A percentile compares a stretch with the other conserved stretches of the same genome.
Conservation (phyloP, 129 eudicot species). For the Chrysanthemum seticuspe region DNA sequence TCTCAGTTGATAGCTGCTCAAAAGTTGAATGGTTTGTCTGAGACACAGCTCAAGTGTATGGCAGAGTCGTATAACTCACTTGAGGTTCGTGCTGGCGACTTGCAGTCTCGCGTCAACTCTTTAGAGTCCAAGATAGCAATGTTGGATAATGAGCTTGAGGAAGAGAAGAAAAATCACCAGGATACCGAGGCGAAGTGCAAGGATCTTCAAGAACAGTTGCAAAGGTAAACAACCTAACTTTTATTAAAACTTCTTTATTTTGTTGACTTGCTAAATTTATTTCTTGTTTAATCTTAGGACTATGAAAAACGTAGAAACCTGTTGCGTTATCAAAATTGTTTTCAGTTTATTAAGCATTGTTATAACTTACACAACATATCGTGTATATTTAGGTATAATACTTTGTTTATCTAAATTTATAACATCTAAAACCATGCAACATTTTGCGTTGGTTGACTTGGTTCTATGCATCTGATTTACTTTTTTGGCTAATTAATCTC, state of each 20-base stretch:
- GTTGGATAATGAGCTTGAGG: constrained; percentile 68
- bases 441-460: background rate
- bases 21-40: constrained; percentile 76
- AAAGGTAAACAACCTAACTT: constrained; percentile 48
- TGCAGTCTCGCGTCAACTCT: constrained; percentile 59
- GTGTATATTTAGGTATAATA: too few relatives aligned
- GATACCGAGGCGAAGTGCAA: constrained; percentile 63
- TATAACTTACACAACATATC: too few relatives aligned
- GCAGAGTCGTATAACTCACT: constrained; percentile 93
- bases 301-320: too few relatives aligned
- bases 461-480: constrained; percentile 12
- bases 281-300: too few relatives aligned
- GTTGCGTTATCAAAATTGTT: background rate
- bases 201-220: constrained; percentile 70
- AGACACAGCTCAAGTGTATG: constrained; percentile 98
- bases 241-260: too few relatives aligned
- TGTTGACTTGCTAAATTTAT: too few relatives aligned
- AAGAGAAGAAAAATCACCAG: constrained; percentile 60
- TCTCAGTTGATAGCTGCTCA: constrained; percentile 77
- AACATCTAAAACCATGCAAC: too few relatives aligned
- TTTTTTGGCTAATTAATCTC: constrained; percentile 24
- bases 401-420: too few relatives aligned
- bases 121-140: constrained; percentile 53
- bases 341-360: background rate
- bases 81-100: constrained; percentile 74